Percentiles rank a stretch among this genome's conserved stretches.
phyloP scores from a whole-genome alignment of 179 eudicot species.

The Silene noctiflora region DNA sequence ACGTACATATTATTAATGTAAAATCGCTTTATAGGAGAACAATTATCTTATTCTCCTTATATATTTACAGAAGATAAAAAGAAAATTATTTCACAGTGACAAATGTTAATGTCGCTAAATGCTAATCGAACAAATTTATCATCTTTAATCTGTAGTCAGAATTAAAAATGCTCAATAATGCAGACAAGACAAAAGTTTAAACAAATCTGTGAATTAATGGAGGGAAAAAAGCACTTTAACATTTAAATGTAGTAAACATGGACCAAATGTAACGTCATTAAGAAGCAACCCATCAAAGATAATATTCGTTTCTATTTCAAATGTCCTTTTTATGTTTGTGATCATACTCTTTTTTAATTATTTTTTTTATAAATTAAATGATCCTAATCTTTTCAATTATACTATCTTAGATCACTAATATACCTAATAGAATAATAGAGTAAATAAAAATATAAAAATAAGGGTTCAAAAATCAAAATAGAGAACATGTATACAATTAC shows the following conservation, averaged over 20 bases:
- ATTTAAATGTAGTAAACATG: not conserved
- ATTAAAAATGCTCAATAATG: too few relatives aligned
- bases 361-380: not conserved
- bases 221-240: not conserved
- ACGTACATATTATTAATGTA: too few relatives aligned
- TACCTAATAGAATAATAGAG: not conserved
- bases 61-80: too few relatives aligned
- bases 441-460: not conserved
- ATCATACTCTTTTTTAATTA: conserved; percentile 5
- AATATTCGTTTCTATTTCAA: conserved; percentile 5
- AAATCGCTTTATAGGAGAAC: too few relatives aligned
- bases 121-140: too few relatives aligned
- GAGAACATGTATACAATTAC: conserved; percentile 12
- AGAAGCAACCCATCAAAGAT: conserved; percentile 19
- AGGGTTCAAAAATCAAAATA: conserved; percentile 12
- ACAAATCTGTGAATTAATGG: not conserved
- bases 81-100: too few relatives aligned
- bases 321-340: conserved; percentile 15
- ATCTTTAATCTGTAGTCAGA: too few relatives aligned
- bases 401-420: not conserved
- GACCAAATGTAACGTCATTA: conserved; percentile 15
- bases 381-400: conserved; percentile 12
- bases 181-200: not conserved
- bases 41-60: too few relatives aligned
- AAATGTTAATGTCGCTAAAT: too few relatives aligned